phyloP scores from a whole-genome alignment of 1,284 basidiomycete genomes.

The Trichosporon inkin region DNA sequence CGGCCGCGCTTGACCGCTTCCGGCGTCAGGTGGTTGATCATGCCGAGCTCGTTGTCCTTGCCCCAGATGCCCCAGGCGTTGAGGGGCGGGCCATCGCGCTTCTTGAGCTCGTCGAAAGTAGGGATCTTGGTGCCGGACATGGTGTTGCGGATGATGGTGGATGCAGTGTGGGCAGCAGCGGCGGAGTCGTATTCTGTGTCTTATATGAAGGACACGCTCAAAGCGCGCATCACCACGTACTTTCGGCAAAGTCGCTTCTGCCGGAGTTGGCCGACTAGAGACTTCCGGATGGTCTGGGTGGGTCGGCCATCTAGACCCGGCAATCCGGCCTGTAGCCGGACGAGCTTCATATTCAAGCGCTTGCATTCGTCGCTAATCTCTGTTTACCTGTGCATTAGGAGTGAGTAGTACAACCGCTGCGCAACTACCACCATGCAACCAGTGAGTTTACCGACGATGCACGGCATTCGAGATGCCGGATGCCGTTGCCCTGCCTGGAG shows the following conservation, averaged over 20 bases:
- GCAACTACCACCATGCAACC: not conserved
- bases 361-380: not conserved
- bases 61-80: conserved; percentile 41
- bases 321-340: not conserved
- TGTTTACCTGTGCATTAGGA: not conserved
- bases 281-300: not conserved
- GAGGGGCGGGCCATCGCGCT: conserved; percentile 29
- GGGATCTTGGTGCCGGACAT: conserved; percentile 2
- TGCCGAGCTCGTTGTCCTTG: conserved; percentile 33
- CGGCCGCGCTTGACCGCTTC: conserved; percentile 31
- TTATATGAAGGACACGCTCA: not conserved
- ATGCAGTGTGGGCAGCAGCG: conserved; percentile 1
- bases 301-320: not conserved
- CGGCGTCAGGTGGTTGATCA: conserved; percentile 37
- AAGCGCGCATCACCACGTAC: not conserved
- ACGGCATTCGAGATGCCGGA: not conserved
- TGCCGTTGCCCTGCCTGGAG: not conserved
- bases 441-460: not conserved
- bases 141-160: not conserved
- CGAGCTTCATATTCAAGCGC: not conserved
- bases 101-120: conserved; percentile 26
- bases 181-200: not conserved
- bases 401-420: not conserved
- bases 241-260: conserved; percentile 3
- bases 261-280: not conserved